phyloP scores from a whole-genome alignment of 495 filamentous ascomycete species.

The Penicillium coprophilum region DNA sequence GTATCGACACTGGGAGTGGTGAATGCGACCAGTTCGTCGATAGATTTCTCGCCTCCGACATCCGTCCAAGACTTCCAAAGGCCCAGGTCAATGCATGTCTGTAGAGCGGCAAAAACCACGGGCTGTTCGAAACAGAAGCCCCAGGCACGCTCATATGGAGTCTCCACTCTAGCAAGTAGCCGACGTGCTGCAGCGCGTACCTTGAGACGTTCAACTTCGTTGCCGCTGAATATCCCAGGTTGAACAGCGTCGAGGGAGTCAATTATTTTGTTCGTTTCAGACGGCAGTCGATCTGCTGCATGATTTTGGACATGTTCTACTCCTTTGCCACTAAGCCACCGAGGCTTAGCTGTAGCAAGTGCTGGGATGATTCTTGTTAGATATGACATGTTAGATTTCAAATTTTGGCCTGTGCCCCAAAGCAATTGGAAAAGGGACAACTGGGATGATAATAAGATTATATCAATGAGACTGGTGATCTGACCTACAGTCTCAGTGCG shows the following conservation, averaged over 20 bases:
- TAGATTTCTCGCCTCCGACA: slow-evolving; percentile 24
- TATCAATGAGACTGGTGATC: too few relatives aligned
- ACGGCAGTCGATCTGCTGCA: slow-evolving; percentile 1
- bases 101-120: slow-evolving; percentile 30
- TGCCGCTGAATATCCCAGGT: slow-evolving; percentile 19
- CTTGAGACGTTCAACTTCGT: slow-evolving; percentile 30
- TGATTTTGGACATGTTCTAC: not conserved
- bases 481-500: too few relatives aligned
- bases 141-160: slow-evolving; percentile 31
- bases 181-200: slow-evolving; percentile 30
- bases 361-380: not conserved
- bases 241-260: slow-evolving; percentile 26
- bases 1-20: slow-evolving; percentile 23
- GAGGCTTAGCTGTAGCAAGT: not conserved
- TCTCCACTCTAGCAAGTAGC: slow-evolving; percentile 29
- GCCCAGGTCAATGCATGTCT: slow-evolving; percentile 30
- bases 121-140: slow-evolving; percentile 35
- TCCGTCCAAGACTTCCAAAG: slow-evolving; percentile 32
- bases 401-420: too few relatives aligned
- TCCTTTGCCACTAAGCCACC: not conserved
- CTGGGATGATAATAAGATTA: too few relatives aligned
- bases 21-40: slow-evolving; percentile 26
- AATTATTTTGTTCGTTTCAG: slow-evolving; percentile 20
- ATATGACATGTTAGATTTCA: slow-evolving; percentile 5
- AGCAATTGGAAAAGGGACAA: not conserved